Evolutionary conservation across 108 stramenopile genomes (phyloP).

Genomic region (Fistulifera solaris): DNA sequence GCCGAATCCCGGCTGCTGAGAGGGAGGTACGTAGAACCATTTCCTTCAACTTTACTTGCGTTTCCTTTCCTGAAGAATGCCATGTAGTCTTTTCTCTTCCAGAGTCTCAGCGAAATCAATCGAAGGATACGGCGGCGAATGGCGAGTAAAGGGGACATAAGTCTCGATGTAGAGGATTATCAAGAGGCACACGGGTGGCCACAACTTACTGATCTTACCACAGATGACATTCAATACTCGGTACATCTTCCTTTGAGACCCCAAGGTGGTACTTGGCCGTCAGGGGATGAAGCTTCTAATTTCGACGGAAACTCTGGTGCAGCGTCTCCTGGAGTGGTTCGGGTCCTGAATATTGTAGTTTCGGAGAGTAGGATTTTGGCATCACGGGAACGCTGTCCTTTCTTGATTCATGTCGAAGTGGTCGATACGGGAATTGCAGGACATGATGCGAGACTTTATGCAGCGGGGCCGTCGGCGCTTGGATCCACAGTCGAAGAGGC

Average conservation of each 20-base stretch:
- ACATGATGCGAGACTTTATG: constrained; percentile 77
- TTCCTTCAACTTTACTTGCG: too few species aligned
- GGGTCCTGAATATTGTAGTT: constrained; percentile 65
- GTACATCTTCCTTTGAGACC: constrained; percentile 78
- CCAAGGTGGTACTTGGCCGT: constrained; percentile 50
- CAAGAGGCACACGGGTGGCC: constrained; percentile 47
- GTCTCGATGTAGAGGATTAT: constrained; percentile 73
- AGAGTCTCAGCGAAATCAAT: constrained; percentile 59
- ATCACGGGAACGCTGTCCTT: constrained; percentile 77
- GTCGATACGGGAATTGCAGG: constrained; percentile 69
- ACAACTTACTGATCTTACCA: constrained; percentile 27
- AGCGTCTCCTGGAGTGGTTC: constrained; percentile 40
- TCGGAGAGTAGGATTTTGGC: constrained; percentile 50
- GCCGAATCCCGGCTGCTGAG: constrained; percentile 29
- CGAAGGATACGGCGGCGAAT: constrained; percentile 65
- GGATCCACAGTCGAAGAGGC: constrained; percentile 73
- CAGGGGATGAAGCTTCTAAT: constrained; percentile 12
- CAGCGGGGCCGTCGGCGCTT: constrained; percentile 32
- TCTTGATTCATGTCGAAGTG: constrained; percentile 71
- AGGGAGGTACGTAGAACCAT: too few species aligned
- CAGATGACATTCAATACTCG: constrained; percentile 65
- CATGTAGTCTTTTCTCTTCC: constrained; percentile 28
- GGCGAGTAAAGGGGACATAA: constrained; percentile 65
- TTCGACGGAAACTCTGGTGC: not conserved
- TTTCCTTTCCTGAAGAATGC: too few species aligned